Conservation (phyloP, 2,329 filamentous ascomycete species). For the Monilinia vaccinii-corymbosi region DNA sequence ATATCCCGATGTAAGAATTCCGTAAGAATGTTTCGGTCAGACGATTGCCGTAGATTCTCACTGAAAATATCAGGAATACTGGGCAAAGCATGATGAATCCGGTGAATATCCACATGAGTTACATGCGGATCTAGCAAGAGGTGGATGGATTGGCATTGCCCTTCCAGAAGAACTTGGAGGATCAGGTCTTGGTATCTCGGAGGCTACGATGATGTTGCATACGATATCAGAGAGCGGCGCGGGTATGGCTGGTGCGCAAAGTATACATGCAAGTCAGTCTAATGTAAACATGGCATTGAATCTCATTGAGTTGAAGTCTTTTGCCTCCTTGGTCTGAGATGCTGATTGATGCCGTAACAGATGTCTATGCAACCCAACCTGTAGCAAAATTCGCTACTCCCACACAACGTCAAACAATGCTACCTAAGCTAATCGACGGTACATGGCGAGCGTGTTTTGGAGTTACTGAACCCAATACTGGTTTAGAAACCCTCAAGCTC, state of each 20-base stretch:
- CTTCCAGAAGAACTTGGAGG: slow-evolving; percentile 68
- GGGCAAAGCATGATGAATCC: slow-evolving; percentile 63
- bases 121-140: slow-evolving; percentile 63
- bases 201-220: slow-evolving; percentile 83
- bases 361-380: slow-evolving; percentile 68
- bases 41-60: neutral
- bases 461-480: slow-evolving; percentile 76
- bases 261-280: slow-evolving; percentile 44
- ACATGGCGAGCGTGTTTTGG: slow-evolving; percentile 69
- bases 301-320: neutral
- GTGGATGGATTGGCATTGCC: slow-evolving; percentile 75
- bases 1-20: slow-evolving; percentile 47
- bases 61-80: slow-evolving; percentile 46
- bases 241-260: slow-evolving; percentile 63
- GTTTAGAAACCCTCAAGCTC: slow-evolving; percentile 67
- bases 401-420: slow-evolving; percentile 52
- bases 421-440: slow-evolving; percentile 64
- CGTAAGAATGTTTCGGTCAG: slow-evolving; percentile 18
- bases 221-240: slow-evolving; percentile 69
- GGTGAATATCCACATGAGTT: slow-evolving; percentile 67
- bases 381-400: slow-evolving; percentile 63
- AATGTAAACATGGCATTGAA: neutral
- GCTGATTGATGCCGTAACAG: slow-evolving; percentile 7
- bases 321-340: neutral
- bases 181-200: slow-evolving; percentile 66